Percentiles rank a stretch among this genome's conserved stretches.
These are phyloP conservation scores for Angomonas ambiguus DNA, from an alignment of 208 protist species.

Conservation along the genomic window DNA sequence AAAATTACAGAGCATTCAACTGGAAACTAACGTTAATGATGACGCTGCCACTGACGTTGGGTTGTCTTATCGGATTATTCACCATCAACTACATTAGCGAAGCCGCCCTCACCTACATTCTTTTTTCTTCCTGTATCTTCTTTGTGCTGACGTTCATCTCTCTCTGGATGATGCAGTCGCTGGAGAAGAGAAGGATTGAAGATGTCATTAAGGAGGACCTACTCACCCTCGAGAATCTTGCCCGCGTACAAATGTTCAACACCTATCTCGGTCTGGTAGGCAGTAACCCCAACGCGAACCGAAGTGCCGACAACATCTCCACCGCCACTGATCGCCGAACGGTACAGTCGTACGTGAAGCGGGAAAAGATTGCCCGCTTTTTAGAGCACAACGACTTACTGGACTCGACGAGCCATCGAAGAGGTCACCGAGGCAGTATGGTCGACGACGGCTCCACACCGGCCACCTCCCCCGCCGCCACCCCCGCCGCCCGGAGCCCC, in stretches of 20 bases:
- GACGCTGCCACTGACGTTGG: slow-evolving; percentile 19
- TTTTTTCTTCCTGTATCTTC: slow-evolving; percentile 31
- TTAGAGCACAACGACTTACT: not conserved
- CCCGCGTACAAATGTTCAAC: not conserved
- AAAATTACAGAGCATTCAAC: slow-evolving; percentile 20
- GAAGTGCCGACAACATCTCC: not conserved
- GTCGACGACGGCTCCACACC: not conserved
- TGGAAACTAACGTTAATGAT: slow-evolving; percentile 16
- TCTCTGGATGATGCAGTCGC: slow-evolving; percentile 31
- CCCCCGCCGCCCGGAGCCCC: not conserved
- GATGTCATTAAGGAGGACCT: slow-evolving; percentile 36
- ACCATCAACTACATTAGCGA: slow-evolving; percentile 24
- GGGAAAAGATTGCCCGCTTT: not conserved
- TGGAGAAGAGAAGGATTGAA: slow-evolving; percentile 25
- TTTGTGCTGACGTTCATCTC: slow-evolving; percentile 33
- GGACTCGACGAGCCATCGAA: not conserved
- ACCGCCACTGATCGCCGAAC: not conserved
- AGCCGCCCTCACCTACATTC: slow-evolving; percentile 26
- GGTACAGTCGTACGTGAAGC: not conserved
- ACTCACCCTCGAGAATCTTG: slow-evolving; percentile 19
- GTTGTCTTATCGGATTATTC: slow-evolving; percentile 17
- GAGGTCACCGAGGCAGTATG: not conserved
- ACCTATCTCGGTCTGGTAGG: not conserved
- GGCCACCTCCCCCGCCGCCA: not conserved
- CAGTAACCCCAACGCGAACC: not conserved